A percentile compares a stretch with the other conserved stretches of the same genome.
phyloP scores from a whole-genome alignment of 2,329 filamentous ascomycete species.

The Coniochaeta sp. region DNA sequence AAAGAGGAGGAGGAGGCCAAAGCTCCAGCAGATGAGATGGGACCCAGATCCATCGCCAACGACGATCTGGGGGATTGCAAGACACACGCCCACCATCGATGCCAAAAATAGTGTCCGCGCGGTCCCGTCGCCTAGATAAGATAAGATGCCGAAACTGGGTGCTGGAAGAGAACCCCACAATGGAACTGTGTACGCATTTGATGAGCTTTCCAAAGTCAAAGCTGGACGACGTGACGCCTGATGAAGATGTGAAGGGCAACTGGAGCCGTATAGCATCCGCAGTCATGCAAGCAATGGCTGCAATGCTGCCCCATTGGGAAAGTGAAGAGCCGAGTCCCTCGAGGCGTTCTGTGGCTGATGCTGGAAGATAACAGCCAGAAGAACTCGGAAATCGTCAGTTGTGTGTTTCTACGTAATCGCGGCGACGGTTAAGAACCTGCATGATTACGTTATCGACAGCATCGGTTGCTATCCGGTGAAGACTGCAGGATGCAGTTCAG shows the following conservation, averaged over 20 bases:
- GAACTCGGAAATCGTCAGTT: too few species aligned
- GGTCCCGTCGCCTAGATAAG: constrained; percentile 9
- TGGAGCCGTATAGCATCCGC: too few species aligned
- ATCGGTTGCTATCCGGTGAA: neutral
- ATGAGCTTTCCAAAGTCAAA: too few species aligned
- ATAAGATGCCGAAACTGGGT: constrained; percentile 13
- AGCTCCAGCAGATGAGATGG: neutral
- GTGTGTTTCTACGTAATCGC: neutral
- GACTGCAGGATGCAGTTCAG: neutral
- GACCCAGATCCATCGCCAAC: neutral
- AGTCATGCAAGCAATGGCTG: too few species aligned
- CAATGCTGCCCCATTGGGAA: too few species aligned
- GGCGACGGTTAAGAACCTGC: neutral
- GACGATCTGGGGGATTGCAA: neutral
- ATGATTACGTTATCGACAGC: neutral
- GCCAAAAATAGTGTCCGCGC: constrained; percentile 3
- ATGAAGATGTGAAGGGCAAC: too few species aligned
- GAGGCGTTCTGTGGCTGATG: too few species aligned
- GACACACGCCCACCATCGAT: neutral
- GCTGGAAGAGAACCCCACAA: too few species aligned
- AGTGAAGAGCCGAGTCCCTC: too few species aligned
- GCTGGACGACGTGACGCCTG: too few species aligned
- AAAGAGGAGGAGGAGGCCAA: neutral
- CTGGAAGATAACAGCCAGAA: too few species aligned
- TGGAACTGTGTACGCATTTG: too few species aligned